Conservation (phyloP, 1,284 basidiomycete genomes). For the Mycena sp. region DNA sequence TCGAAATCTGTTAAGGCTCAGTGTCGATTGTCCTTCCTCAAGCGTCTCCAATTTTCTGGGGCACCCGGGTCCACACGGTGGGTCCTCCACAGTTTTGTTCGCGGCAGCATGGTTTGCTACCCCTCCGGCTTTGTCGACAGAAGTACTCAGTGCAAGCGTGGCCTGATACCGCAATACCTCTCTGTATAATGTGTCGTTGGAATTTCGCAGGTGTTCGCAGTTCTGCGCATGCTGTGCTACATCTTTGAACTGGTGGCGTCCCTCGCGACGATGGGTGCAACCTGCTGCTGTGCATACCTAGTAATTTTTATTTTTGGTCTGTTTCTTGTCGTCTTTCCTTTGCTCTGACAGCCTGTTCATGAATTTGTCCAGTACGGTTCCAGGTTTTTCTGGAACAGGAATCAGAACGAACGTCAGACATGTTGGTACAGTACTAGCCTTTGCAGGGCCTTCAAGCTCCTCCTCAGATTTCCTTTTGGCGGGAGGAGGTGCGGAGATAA, state of each 20-base stretch:
- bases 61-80: not conserved
- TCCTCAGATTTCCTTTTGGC: too few species aligned
- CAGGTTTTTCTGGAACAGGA: too few species aligned
- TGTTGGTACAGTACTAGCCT: too few species aligned
- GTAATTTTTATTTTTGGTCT: too few species aligned
- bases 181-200: not conserved
- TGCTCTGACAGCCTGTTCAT: too few species aligned
- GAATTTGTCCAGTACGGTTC: too few species aligned
- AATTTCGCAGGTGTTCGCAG: too few species aligned
- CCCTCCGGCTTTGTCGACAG: not conserved
- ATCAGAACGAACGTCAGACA: too few species aligned
- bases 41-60: constrained; percentile 5
- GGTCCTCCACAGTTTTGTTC: not conserved
- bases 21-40: not conserved
- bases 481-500: too few species aligned
- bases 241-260: not conserved
- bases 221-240: not conserved
- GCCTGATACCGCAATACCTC: not conserved
- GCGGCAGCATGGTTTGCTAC: not conserved
- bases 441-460: too few species aligned
- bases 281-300: too few species aligned
- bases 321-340: too few species aligned
- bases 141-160: not conserved
- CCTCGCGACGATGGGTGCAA: constrained; percentile 1
- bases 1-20: constrained; percentile 1